Percentiles rank a stretch among this genome's conserved stretches.
These are phyloP conservation scores for Mycena albidolilacea DNA, from an alignment of 768 basidiomycete species.

Conservation along the genomic window DNA sequence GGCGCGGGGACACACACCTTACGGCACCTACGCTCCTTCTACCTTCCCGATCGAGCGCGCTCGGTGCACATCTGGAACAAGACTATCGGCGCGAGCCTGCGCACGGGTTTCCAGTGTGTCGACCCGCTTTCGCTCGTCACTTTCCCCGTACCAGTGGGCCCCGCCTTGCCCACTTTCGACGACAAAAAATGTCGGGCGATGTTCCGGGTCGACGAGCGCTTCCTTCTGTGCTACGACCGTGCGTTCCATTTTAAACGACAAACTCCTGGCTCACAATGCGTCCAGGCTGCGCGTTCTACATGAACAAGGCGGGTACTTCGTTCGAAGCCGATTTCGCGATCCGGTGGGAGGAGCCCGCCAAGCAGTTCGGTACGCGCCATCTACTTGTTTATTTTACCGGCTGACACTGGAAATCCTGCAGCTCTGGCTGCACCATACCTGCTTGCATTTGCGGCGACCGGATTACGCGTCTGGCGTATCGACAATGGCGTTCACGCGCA, in stretches of 20 bases:
- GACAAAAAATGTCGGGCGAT: constrained; percentile 35
- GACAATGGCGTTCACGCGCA: constrained; percentile 31
- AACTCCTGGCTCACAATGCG: background rate
- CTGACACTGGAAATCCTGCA: background rate
- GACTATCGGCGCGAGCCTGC: constrained; percentile 32
- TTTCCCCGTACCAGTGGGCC: constrained; percentile 34
- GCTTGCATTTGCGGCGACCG: constrained; percentile 24
- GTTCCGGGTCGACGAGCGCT: constrained; percentile 38
- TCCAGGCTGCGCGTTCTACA: constrained; percentile 38
- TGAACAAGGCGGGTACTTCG: constrained; percentile 36
- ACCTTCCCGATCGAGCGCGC: constrained; percentile 38
- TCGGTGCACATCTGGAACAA: constrained; percentile 39
- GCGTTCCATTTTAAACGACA: background rate
- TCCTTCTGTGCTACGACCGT: constrained; percentile 39
- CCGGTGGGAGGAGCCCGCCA: constrained; percentile 34
- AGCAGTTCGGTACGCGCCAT: constrained; percentile 26
- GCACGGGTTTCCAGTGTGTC: constrained; percentile 37
- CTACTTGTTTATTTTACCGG: background rate
- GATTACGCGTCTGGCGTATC: constrained; percentile 33
- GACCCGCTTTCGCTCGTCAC: constrained; percentile 35
- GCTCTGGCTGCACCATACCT: constrained; percentile 32
- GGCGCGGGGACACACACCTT: constrained; percentile 2
- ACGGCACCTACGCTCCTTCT: constrained; percentile 33
- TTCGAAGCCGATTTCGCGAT: constrained; percentile 32
- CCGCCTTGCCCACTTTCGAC: constrained; percentile 10